Conservation (phyloP, 768 basidiomycete genomes). For the Boletus bicolor region DNA sequence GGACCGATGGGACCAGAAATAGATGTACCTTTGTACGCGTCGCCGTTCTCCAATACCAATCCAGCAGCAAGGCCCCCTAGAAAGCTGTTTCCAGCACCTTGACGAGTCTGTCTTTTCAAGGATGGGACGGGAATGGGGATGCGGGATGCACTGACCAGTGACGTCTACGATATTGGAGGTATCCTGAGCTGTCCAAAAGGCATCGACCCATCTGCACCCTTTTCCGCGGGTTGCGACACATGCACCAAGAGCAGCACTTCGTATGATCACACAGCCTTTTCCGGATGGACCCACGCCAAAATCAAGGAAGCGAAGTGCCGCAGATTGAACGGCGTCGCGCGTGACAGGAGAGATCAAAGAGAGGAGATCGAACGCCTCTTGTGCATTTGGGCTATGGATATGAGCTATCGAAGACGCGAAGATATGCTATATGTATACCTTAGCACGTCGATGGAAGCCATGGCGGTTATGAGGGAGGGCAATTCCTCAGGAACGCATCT, state of each 20-base stretch:
- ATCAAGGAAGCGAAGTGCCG: constrained; percentile 59
- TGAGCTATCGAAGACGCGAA: constrained; percentile 3
- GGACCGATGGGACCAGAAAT: constrained; percentile 1
- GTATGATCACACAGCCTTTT: constrained; percentile 64
- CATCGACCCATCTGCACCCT: constrained; percentile 62
- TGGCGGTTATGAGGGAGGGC: constrained; percentile 55
- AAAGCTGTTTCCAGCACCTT: constrained; percentile 90
- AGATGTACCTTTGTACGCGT: constrained; percentile 63
- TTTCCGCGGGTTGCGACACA: constrained; percentile 49
- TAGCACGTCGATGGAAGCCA: constrained; percentile 61
- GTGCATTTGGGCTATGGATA: constrained; percentile 71
- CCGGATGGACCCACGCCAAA: constrained; percentile 52
- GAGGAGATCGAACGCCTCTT: constrained; percentile 72
- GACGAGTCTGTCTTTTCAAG: constrained; percentile 1
- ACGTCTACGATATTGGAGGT: constrained; percentile 66
- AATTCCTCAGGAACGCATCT: constrained; percentile 79
- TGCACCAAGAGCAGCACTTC: constrained; percentile 71
- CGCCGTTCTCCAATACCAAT: constrained; percentile 47
- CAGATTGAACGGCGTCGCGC: constrained; percentile 57
- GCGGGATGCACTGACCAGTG: constrained; percentile 51
- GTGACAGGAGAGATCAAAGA: constrained; percentile 46
- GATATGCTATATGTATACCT: constrained; percentile 44
- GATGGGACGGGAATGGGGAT: not conserved
- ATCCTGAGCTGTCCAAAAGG: constrained; percentile 61
- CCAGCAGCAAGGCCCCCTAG: constrained; percentile 83